phyloP scores from a whole-genome alignment of 1,284 basidiomycete species.

The Ustilago trichophora region DNA sequence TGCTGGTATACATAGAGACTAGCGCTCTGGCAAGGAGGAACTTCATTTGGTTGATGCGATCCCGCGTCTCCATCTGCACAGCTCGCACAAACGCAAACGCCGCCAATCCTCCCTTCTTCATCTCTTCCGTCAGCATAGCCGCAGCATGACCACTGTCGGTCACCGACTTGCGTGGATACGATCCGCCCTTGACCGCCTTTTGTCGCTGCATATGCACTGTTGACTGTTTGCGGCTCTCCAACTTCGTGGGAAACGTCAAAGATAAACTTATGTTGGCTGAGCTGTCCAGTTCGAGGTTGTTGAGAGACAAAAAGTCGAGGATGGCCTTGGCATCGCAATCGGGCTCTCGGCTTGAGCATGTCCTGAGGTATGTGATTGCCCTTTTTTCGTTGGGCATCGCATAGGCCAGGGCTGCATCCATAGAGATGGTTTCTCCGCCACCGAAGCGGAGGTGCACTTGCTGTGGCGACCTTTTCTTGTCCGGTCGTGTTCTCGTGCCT shows the following conservation, averaged over 20 bases:
- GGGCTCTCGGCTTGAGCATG: not conserved
- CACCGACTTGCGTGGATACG: not conserved
- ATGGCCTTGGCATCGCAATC: conserved; percentile 20
- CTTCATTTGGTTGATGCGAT: conserved; percentile 37
- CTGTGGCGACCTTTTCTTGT: conserved; percentile 1
- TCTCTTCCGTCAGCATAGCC: conserved; percentile 8
- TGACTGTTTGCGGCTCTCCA: conserved; percentile 6
- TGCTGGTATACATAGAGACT: not conserved
- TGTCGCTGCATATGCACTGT: conserved; percentile 11
- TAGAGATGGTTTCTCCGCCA: not conserved
- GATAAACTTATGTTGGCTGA: conserved; percentile 1
- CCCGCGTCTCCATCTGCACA: conserved; percentile 25
- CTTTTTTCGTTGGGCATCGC: conserved; percentile 12
- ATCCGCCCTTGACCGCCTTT: conserved; percentile 1
- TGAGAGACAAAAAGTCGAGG: conserved; percentile 14
- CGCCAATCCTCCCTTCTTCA: conserved; percentile 17
- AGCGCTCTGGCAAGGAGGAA: conserved; percentile 28
- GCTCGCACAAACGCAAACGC: conserved; percentile 16
- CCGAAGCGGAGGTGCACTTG: not conserved
- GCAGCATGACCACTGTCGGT: not conserved
- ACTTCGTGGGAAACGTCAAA: conserved; percentile 7
- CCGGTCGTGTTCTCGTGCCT: conserved; percentile 4
- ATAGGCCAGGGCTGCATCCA: conserved; percentile 13
- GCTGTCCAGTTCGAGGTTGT: conserved; percentile 20
- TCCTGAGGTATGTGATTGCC: not conserved